These are phyloP conservation scores for Didymellaceae sp. DNA, from an alignment of 2,329 filamentous ascomycete species.

Conservation along the genomic window DNA sequence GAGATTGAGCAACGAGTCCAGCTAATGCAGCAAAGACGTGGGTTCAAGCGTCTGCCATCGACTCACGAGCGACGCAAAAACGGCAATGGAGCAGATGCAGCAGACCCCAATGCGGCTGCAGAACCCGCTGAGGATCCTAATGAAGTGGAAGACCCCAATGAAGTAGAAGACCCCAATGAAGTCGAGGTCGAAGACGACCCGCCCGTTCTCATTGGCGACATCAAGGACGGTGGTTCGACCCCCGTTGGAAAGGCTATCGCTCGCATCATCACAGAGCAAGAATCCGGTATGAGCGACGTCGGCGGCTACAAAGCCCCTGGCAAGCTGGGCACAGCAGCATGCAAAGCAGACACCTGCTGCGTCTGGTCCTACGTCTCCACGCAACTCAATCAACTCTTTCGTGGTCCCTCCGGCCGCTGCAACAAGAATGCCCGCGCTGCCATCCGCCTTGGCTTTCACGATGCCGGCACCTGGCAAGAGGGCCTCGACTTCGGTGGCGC, in stretches of 20 bases:
- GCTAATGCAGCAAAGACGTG: neutral
- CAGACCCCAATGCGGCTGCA: neutral
- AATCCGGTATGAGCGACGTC: slow-evolving; percentile 16
- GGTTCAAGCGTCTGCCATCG: neutral
- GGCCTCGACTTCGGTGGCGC: slow-evolving; percentile 33
- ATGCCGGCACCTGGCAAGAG: slow-evolving; percentile 34
- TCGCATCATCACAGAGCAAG: slow-evolving; percentile 26
- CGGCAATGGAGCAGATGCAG: neutral
- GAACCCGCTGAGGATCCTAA: slow-evolving; percentile 9
- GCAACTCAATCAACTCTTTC: slow-evolving; percentile 26
- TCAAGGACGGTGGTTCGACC: slow-evolving; percentile 24
- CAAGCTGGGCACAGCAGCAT: slow-evolving; percentile 16
- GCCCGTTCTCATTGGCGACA: slow-evolving; percentile 33
- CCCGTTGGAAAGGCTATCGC: slow-evolving; percentile 26
- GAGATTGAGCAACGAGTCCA: slow-evolving; percentile 10
- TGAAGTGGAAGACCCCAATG: neutral
- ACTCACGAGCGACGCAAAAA: too few relatives aligned
- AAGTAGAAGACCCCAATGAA: slow-evolving; percentile 7
- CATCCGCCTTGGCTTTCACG: slow-evolving; percentile 37
- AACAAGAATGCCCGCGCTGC: slow-evolving; percentile 33
- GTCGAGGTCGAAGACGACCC: slow-evolving; percentile 15
- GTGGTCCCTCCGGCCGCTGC: slow-evolving; percentile 30
- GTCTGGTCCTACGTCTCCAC: slow-evolving; percentile 28
- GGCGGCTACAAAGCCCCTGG: slow-evolving; percentile 18
- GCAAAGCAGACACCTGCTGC: slow-evolving; percentile 37